Evolutionary conservation across 164 flowering plant genomes (phyloP), one percentile per base, ranked within the genome.

Genomic region (Santalum album): DNA sequence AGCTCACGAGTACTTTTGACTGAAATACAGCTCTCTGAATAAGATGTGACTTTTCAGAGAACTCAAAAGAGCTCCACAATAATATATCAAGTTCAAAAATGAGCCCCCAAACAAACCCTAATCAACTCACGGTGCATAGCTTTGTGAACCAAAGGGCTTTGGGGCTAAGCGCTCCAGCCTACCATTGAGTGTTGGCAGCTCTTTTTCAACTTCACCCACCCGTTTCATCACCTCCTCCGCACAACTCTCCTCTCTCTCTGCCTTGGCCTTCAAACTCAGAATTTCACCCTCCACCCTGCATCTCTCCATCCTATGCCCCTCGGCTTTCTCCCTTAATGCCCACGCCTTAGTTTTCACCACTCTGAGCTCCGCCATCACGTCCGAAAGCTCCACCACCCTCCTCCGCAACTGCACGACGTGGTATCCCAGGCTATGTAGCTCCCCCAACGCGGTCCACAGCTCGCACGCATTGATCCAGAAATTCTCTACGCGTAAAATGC

Each of bases 401-500:
- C 25, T 57, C 17, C 62, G 52, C 34, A 64, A 9, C 1, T 7
- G 32, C 47, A 53, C 6, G 18, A 64, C 58, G 26, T 59, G 40
- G 60, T 54, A 59, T 19, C 69, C 69, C 38, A 54, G 7, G n/a
- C 35, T 21, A 35, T 59, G 44, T 38, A 65, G 38, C n/a, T 55
- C 69, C 44, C 47, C 69, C 46, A 65, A 14, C 24, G 56, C 54
- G 50, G 43, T 49, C 52, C 52, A 54, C 9, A 54, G 51, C 45
- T 54, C 36, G 0, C 40, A 34, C 7, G 55, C 63, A 11, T 18
- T 18, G 25, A 18, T 44, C 59, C 59, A 49, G 60, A 65, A 65
- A 12, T 59, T 38, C 17, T 26, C 34, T 12, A 39, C 43, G 10
- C 17, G 26, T 23, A 59, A 29, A 25, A 19, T n/a, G 14, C 42